Evolutionary conservation across 2,329 filamentous ascomycete species (phyloP).

Genomic region (Xylariales sp.): DNA sequence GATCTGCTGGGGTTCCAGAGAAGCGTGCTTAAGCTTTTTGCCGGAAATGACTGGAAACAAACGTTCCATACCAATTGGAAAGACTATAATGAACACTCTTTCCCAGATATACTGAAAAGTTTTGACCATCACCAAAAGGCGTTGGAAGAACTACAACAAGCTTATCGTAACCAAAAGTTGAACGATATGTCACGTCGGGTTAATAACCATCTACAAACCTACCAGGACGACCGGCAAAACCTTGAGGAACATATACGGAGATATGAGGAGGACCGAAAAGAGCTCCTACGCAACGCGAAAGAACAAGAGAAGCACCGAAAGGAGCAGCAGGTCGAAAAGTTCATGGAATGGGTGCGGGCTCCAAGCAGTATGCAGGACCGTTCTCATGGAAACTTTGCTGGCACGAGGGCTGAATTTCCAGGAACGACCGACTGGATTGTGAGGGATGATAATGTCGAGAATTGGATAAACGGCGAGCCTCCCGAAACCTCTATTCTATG

Average conservation of each 20-base stretch:
- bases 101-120: conserved; percentile 16
- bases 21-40: conserved; percentile 35
- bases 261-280: conserved; percentile 36
- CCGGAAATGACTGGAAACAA: conserved; percentile 24
- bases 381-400: conserved; percentile 31
- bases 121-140: conserved; percentile 27
- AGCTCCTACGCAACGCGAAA: conserved; percentile 11
- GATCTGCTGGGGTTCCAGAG: conserved; percentile 42
- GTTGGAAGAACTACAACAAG: conserved; percentile 25
- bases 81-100: conserved; percentile 29
- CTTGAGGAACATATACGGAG: conserved; percentile 29
- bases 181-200: conserved; percentile 24
- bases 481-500: conserved; percentile 47
- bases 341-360: conserved; percentile 39
- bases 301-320: conserved; percentile 31
- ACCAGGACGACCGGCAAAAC: conserved; percentile 28
- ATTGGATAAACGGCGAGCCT: conserved; percentile 38
- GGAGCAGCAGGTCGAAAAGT: conserved; percentile 25
- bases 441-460: conserved; percentile 35
- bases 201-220: conserved; percentile 34
- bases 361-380: conserved; percentile 24
- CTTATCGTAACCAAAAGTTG: conserved; percentile 20
- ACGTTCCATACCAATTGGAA: conserved; percentile 37
- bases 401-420: conserved; percentile 27
- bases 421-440: conserved; percentile 43